Evolutionary conservation across 164 flowering plant species (phyloP).

Genomic region (Nymphaea colorata): DNA sequence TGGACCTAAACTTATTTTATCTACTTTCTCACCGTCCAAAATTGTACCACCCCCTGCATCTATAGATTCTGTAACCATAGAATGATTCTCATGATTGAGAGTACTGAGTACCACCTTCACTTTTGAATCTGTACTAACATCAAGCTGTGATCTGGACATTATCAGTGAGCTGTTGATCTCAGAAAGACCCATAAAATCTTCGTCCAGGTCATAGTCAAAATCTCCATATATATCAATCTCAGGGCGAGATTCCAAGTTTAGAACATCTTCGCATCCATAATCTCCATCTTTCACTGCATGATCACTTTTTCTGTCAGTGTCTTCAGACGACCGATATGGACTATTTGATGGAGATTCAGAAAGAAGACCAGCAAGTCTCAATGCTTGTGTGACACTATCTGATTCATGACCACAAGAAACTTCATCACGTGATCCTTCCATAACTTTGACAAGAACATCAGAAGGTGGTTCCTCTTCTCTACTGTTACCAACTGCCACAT

Average conservation of each 20-base stretch:
- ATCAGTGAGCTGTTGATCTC: constrained; percentile 14
- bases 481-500: constrained; percentile 15
- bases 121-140: constrained; percentile 30
- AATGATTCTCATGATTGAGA: constrained; percentile 13
- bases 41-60: no score
- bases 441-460: constrained; percentile 11
- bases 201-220: constrained; percentile 76
- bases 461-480: constrained; percentile 17
- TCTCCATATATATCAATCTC: constrained; percentile 88
- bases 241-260: constrained; percentile 57
- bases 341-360: constrained; percentile 80
- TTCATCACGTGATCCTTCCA: constrained; percentile 15
- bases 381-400: constrained; percentile 34
- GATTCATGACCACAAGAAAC: constrained; percentile 20
- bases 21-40: no score
- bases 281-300: constrained; percentile 10
- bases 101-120: constrained; percentile 68
- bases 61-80: constrained; percentile 1
- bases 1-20: no score
- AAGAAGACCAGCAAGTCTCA: constrained; percentile 69
- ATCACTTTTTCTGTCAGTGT: constrained; percentile 12
- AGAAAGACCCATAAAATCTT: constrained; percentile 40
- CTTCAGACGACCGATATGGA: constrained; percentile 27
- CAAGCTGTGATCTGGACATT: constrained; percentile 26
- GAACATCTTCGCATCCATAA: constrained; percentile 37